Evolutionary conservation across 2,329 filamentous ascomycete species (phyloP), one percentile per base, ranked within the genome.

Genomic region (Colletotrichum liriopes): DNA sequence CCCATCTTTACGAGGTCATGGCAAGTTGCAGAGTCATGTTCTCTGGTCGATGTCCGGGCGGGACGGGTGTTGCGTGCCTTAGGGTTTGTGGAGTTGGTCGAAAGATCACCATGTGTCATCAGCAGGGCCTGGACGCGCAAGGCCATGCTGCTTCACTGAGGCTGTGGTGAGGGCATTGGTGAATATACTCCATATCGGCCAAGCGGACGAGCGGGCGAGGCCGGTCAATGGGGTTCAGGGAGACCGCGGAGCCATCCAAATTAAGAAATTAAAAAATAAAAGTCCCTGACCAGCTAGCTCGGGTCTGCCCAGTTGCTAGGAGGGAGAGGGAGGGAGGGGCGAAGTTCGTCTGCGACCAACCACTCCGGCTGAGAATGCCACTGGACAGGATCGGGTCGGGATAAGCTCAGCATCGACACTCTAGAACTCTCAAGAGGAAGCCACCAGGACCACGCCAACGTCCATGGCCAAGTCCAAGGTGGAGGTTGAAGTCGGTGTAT

Each of bases 1-100:
- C 68, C 64, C 64, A 67, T 71, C 26, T 71, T 63, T 62, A 71
- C 58, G 68, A 71, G 68, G 29, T 49, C 8, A n/a, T 51, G 35
- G 49, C 62, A 55, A 52, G 63, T 54, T 56, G 49, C 55, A 67
- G 68, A 67, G 55, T 71, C 67, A 71, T 71, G 63, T 62, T 61
- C 67, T 61, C 67, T 20, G 14, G n/a, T 62, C 35, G 67, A 35
- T 47, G 23, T 47, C 39, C 60, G 35, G 61, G 61, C 61, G 62
- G 62, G 65, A 60, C 62, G 55, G 47, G 55, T 67, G 56, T 70
- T 70, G 45, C 62, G 62, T 49, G 61, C 61, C 61, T 64, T 64
- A 51, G 60, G 52, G 51, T 69, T 69, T 35, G 56, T 66, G 37
- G 54, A 65, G 58, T 35, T 59, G 52, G 20, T 23, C 16, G 8